A percentile compares a stretch with the other conserved stretches of the same genome.
phyloP scores from a whole-genome alignment of 495 filamentous ascomycete species.

The Aspergillus funiculosus region DNA sequence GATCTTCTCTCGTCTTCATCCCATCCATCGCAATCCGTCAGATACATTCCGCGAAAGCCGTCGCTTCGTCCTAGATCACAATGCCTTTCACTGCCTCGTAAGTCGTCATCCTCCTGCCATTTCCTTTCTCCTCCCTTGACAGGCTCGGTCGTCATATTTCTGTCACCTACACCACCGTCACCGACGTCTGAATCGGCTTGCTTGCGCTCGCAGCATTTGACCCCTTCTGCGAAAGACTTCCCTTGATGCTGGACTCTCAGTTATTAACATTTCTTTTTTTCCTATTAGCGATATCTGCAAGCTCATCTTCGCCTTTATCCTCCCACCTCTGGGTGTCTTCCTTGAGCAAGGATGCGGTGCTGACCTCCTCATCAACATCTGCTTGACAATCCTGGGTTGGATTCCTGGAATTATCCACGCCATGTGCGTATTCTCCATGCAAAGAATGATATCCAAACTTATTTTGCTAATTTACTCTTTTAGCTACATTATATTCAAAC shows the following conservation, averaged over 20 bases:
- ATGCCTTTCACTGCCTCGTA: constrained; percentile 65
- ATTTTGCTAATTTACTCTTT: constrained; percentile 14
- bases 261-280: constrained; percentile 1
- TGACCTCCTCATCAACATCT: constrained; percentile 82
- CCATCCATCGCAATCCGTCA: background rate
- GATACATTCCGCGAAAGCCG: background rate
- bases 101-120: constrained; percentile 20
- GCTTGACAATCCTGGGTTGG: constrained; percentile 77
- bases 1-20: background rate
- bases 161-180: too few relatives aligned
- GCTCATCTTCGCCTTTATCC: constrained; percentile 80
- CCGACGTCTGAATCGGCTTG: too few relatives aligned
- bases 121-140: background rate
- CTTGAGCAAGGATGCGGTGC: constrained; percentile 78
- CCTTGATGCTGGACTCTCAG: background rate
- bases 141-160: too few relatives aligned
- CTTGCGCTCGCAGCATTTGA: too few relatives aligned
- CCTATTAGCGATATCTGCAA: constrained; percentile 75
- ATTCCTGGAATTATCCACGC: constrained; percentile 72
- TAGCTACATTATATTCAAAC: constrained; percentile 55
- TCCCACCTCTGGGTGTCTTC: constrained; percentile 89
- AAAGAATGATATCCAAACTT: background rate
- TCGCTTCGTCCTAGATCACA: constrained; percentile 20
- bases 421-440: constrained; percentile 48
- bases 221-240: too few relatives aligned